Evolutionary conservation across 2,329 filamentous ascomycete species (phyloP).

Genomic region (Alternaria atra): DNA sequence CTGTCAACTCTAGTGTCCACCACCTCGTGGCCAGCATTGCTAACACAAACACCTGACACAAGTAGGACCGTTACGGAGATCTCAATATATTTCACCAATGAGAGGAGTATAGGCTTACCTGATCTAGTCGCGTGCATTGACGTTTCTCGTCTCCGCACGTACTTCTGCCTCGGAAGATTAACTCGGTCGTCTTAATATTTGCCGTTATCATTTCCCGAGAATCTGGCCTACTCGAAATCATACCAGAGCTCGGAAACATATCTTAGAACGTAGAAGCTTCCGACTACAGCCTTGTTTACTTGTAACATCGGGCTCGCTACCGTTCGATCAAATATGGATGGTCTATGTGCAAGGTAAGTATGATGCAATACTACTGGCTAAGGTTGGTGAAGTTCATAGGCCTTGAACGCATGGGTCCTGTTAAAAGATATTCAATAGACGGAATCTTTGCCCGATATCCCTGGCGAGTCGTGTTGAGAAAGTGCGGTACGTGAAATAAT

Average conservation of each 20-base stretch:
- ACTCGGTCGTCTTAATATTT: constrained; percentile 5
- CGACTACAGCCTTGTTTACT: not conserved
- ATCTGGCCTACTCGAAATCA: not conserved
- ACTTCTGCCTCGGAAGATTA: constrained; percentile 13
- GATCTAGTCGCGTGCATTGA: constrained; percentile 5
- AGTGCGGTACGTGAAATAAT: not conserved
- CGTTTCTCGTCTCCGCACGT: constrained; percentile 11
- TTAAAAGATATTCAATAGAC: not conserved
- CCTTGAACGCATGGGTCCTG: not conserved
- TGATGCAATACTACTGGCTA: not conserved
- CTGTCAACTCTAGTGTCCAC: not conserved
- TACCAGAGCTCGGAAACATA: not conserved
- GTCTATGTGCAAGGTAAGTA: constrained; percentile 1
- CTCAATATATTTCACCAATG: constrained; percentile 13
- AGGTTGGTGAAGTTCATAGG: not conserved
- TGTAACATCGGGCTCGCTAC: constrained; percentile 1
- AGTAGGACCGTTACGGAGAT: constrained; percentile 1
- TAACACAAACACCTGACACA: constrained; percentile 8
- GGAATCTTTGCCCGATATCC: not conserved
- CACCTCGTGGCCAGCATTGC: not conserved
- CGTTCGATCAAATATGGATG: not conserved
- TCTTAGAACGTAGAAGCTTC: not conserved
- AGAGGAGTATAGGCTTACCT: not conserved
- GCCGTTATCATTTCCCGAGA: constrained; percentile 5
- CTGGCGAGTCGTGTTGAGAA: not conserved